Conservation (phyloP, 257 asterid species). For the Solanum rostratum region DNA sequence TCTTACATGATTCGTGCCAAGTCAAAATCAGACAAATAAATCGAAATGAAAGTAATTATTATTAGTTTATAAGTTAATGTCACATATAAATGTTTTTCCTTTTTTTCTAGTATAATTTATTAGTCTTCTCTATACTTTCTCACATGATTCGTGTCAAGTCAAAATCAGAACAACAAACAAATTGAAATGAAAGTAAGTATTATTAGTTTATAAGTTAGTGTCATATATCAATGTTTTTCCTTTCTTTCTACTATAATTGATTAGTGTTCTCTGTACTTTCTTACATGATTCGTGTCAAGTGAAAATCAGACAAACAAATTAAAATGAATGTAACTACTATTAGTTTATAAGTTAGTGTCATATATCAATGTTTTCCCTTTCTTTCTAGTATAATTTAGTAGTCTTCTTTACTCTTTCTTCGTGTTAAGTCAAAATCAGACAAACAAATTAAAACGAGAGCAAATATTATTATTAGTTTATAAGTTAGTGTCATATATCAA, state of each 20-base stretch:
- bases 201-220: background rate
- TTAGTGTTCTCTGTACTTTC: background rate
- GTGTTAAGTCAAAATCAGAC: background rate
- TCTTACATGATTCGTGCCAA: background rate
- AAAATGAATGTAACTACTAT: background rate
- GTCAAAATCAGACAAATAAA: background rate
- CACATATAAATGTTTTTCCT: too few species aligned
- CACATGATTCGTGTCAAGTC: background rate
- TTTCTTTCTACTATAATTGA: too few species aligned
- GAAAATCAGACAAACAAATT: background rate
- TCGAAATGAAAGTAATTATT: too few species aligned
- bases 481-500: background rate
- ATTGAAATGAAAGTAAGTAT: background rate
- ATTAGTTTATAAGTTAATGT: too few species aligned
- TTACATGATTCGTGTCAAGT: background rate
- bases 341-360: background rate
- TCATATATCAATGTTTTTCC: too few species aligned
- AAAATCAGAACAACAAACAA: background rate
- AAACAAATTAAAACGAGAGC: background rate
- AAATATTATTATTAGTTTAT: background rate
- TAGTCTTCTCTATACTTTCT: background rate
- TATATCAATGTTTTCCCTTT: too few species aligned
- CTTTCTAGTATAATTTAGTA: too few species aligned
- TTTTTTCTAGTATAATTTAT: too few species aligned
- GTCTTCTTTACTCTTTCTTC: background rate